A percentile compares a stretch with the other conserved stretches of the same genome.
phyloP scores from a whole-genome alignment of 2,329 filamentous ascomycete species.

The Sporothrix curviconia region DNA sequence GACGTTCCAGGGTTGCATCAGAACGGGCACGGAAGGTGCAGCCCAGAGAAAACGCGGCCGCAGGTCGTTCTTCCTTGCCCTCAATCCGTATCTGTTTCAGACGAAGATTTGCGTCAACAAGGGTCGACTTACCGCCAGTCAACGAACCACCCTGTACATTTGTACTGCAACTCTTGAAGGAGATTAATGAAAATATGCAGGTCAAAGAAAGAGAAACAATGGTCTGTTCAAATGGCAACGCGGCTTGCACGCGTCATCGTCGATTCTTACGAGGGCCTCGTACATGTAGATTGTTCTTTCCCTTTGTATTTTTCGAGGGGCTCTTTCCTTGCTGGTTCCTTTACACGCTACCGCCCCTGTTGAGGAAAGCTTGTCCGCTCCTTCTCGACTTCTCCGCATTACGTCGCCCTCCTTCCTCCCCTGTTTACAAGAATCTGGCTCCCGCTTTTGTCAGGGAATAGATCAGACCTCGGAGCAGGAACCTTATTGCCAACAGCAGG shows the following conservation, averaged over 20 bases:
- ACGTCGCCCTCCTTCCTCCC: background rate
- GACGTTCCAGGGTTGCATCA: background rate
- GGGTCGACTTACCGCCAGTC: background rate
- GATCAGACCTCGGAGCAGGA: background rate
- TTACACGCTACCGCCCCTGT: no score
- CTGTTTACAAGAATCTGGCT: background rate
- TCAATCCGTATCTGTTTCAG: conserved; percentile 5
- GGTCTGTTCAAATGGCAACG: background rate
- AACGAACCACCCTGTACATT: background rate
- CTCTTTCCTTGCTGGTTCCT: no score
- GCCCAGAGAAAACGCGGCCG: background rate
- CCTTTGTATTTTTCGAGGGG: background rate
- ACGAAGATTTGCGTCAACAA: background rate
- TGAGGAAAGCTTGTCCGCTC: background rate
- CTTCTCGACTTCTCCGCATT: background rate
- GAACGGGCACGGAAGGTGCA: background rate
- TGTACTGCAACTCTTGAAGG: background rate
- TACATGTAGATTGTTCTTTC: no score
- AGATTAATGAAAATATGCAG: background rate
- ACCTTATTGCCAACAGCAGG: background rate
- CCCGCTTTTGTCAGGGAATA: background rate
- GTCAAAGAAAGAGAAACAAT: background rate
- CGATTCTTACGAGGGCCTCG: no score
- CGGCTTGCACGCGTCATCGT: background rate
- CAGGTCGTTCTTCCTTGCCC: background rate